Base-by-base conservation (phyloP, 2,329 filamentous ascomycete species). In the Aspergillus amoenus region DNA sequence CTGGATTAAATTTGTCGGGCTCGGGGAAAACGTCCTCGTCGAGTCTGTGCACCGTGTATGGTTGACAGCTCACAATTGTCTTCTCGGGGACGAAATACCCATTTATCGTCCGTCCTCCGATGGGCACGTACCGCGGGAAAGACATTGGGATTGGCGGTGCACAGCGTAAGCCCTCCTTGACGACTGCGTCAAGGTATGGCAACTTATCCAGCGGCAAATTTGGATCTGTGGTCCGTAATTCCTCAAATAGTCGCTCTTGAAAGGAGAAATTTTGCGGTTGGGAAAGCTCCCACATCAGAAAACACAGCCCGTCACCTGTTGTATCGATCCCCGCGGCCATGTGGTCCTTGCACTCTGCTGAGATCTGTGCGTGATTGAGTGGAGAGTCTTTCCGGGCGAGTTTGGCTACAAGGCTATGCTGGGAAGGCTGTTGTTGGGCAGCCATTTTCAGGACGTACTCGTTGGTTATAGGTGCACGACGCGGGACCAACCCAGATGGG, bases 251-350 rank as follows among this genome's bases (percentile, higher is more conserved):
- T 3, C 71, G 74, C 11, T 73, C 68, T 69, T 89, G 87, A 48
- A 83, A 75, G 2, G 68, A 57, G 1, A 75, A 64, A 4, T 82
- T 86, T 7, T 78, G 71, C 2, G 85, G 83, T 61, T 84, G 82
- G 2, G 87, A 90, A 2, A 90, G 77, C 67, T 89, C 82, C 81
- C 86, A 87, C 83, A 90, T 87, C 12, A 90, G 76, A 66, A 89
- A 89, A 66, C 86, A 89, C 0, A 90, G 76, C 0, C 80, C 85
- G 62, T 90, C 87, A 15, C 87, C 86, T 0, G 87, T 89, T 0
- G 88, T 90, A 64, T 90, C 87, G 58, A 90, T 88, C 0, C 87
- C 88, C 0, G 87, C 87, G 0, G 83, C 85, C 83, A 90, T 85
- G 69, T 90, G 87, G 64, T 90, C 87, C 56, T 88, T 81, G 64